Percentiles rank a stretch among this genome's conserved stretches.
Conservation (phyloP, 495 filamentous ascomycete species). For the Penicillium maclennaniae region DNA sequence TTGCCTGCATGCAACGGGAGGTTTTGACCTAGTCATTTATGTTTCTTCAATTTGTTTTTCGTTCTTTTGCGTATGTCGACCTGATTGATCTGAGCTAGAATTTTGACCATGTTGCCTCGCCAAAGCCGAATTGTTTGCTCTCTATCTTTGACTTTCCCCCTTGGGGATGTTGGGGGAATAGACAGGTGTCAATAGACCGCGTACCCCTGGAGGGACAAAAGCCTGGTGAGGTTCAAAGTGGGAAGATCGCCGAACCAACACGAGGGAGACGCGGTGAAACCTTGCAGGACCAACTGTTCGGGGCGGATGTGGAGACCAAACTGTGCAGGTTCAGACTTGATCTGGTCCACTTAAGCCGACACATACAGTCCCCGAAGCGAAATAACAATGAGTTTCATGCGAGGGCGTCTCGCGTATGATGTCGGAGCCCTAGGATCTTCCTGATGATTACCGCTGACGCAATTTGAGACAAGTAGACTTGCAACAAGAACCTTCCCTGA, state of each 20-base stretch:
- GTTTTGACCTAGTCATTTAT: background rate
- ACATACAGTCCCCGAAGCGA: constrained; percentile 2
- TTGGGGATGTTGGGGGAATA: constrained; percentile 29
- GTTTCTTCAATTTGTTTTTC: constrained; percentile 2
- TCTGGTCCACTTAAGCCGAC: background rate
- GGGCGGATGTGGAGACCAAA: constrained; percentile 3
- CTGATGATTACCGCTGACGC: constrained; percentile 1
- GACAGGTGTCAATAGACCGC: constrained; percentile 16
- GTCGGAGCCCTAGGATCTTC: constrained; percentile 5
- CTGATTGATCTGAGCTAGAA: background rate
- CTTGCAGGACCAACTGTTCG: constrained; percentile 13
- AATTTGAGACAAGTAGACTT: constrained; percentile 8
- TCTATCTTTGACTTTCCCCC: constrained; percentile 14
- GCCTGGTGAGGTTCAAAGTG: background rate
- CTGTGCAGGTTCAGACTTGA: constrained; percentile 3
- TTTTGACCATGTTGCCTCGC: background rate
- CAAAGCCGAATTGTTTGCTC: background rate
- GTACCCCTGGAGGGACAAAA: constrained; percentile 17
- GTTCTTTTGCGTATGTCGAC: background rate
- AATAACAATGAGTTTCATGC: constrained; percentile 16
- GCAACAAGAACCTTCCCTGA: constrained; percentile 14
- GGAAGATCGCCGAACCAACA: constrained; percentile 14
- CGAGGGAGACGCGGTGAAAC: constrained; percentile 16
- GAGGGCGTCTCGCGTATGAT: constrained; percentile 16
- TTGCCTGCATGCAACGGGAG: background rate